Base-by-base conservation (phyloP, 495 filamentous ascomycete species). In the Penicillium nucicola region DNA sequence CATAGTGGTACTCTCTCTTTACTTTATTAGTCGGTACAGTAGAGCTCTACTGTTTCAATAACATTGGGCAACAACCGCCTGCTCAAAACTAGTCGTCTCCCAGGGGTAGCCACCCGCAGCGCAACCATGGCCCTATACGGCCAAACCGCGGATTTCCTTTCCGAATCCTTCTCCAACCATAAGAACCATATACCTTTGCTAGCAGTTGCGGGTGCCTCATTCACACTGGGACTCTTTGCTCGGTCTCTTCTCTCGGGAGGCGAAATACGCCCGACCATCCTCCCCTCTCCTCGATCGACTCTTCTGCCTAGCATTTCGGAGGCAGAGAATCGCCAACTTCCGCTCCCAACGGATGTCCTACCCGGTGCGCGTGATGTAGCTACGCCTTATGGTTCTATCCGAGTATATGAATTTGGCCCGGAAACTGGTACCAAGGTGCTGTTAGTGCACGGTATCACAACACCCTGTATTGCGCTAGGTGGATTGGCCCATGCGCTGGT, bases 351-450 rank as follows among this genome's bases (percentile, higher is more conserved):
- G 15, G 79, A 89, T 64, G 75, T 83, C 23, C 77, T 90, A 19
- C 92, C 89, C 0, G 89, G 90, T 13, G 82, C 72, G 5, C 76
- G 89, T 34, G 82, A 91, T 68, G 85, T 95, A 17, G 64, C 75
- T 3, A 88, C 82, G 6, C 87, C 88, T 49, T 95, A 92, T 57
- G 92, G 92, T 17, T 83, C 77, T 20, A 85, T 90, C 20, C 74
- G 88, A 32, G 86, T 91, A 11, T 95, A 96, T 62, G 92, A 97
- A 77, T 96, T 84, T 76, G 92, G 92, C 8, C 90, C 90, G n/a
- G 80, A 84, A 48, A 65, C 81, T 42, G 92, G 91, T 3, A 70
- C 77, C 17, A 96, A 90, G 61, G 86, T 95, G 1, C 58, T 96
- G 31, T 70, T 96, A 18, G 69, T 96, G 17, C 92, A 95, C 62